Base-by-base conservation (phyloP, 179 eudicot genomes). In the Monotropa hypopitys region DNA sequence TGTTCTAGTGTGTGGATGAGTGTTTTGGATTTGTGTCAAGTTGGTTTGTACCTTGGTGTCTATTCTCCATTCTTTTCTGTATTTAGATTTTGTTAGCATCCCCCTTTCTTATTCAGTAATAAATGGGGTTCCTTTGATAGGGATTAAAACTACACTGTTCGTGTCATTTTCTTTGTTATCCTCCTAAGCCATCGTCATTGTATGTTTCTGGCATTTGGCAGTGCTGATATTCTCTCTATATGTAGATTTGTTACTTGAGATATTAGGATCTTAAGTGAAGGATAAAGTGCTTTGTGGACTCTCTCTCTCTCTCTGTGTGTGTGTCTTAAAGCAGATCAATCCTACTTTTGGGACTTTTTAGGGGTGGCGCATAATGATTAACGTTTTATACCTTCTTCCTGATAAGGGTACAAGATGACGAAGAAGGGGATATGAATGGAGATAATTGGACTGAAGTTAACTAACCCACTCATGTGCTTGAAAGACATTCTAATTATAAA, bases 31-130 rank as follows among this genome's bases (percentile, higher is more conserved):
- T 70, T 81, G 80, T 81, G 74, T 82, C 81, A 71, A 77, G 75
- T 84, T 88, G 86, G 78, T 79, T 86, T n/a, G n/a, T n/a, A n/a
- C n/a, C n/a, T n/a, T 85, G 86, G 81, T 84, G 33, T 82, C 75
- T 78, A 79, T 81, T 85, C 84, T 87, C 84, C 83, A 88, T 89
- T 89, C 92, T 90, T 90, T 89, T 81, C 80, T 89, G 96, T 90
- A 87, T 74, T 82, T 90, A 89, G 86, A 82, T 85, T 86, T 83
- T 85, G 70, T 72, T 65, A 43, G 72, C 71, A 75, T n/a, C 57
- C 79, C 80, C 68, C 40, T 1, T 1, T 5, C 40, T 70, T 71
- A 61, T 74, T 80, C 76, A 61, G 79, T 56, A 83, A 83, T 83
- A 83, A 83, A 74, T 81, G 81, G 81, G 81, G 79, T 47, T 77